A percentile compares a stretch with the other conserved stretches of the same genome.
phyloP scores from a whole-genome alignment of 768 basidiomycete genomes.

The Tubosaeta sp. region DNA sequence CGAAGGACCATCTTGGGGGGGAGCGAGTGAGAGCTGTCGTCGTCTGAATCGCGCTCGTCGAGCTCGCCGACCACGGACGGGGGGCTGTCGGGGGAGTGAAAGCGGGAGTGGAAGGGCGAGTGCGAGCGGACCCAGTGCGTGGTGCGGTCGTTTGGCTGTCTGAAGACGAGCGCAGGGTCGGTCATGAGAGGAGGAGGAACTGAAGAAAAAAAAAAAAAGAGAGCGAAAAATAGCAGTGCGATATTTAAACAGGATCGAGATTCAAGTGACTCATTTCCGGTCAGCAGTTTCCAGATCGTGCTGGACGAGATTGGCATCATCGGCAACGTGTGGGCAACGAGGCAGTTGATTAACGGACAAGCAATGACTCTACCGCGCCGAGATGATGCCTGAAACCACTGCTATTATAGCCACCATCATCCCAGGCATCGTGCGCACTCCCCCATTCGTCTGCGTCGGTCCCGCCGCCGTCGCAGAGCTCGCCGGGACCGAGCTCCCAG shows the following conservation, averaged over 20 bases:
- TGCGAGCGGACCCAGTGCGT: constrained; percentile 57
- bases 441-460: background rate
- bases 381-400: background rate
- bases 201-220: background rate
- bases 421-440: background rate
- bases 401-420: background rate
- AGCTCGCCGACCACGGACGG: constrained; percentile 43
- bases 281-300: too few species aligned
- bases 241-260: constrained; percentile 21
- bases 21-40: constrained; percentile 39
- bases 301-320: constrained; percentile 26
- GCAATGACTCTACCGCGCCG: too few species aligned
- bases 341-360: background rate
- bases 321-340: constrained; percentile 21
- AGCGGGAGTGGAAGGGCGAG: constrained; percentile 31
- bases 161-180: constrained; percentile 54
- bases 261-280: constrained; percentile 8
- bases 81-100: constrained; percentile 57
- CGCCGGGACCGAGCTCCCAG: constrained; percentile 3
- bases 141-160: constrained; percentile 58
- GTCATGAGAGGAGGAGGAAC: constrained; percentile 42
- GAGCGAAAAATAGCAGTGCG: too few species aligned
- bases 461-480: background rate
- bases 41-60: constrained; percentile 38
- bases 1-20: constrained; percentile 73